phyloP scores from a whole-genome alignment of 2,329 filamentous ascomycete genomes.

The Xylaria sp. region DNA sequence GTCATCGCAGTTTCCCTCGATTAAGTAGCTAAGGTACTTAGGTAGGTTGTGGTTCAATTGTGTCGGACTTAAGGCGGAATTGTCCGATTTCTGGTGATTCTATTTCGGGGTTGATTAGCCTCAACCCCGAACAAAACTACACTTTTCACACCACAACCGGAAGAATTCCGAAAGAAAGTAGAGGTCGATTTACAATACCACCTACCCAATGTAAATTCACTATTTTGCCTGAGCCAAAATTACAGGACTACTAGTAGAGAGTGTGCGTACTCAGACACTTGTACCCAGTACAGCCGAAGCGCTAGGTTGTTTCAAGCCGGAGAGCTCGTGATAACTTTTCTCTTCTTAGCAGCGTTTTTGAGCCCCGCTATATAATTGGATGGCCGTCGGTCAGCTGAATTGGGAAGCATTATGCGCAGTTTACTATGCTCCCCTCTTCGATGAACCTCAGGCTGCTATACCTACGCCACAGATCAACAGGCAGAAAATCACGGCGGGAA shows the following conservation, averaged over 20 bases:
- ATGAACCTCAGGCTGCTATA: no score
- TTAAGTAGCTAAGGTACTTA: background rate
- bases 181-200: background rate
- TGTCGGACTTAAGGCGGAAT: conserved; percentile 15
- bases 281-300: conserved; percentile 5
- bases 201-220: background rate
- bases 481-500: background rate
- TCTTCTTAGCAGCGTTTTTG: conserved; percentile 2
- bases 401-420: conserved; percentile 31
- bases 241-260: no score
- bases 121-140: conserved; percentile 15
- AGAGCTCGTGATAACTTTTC: conserved; percentile 13
- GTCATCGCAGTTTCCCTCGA: no score
- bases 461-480: background rate
- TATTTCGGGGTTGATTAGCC: conserved; percentile 26
- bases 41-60: background rate
- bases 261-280: background rate
- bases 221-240: no score
- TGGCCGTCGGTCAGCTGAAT: conserved; percentile 36
- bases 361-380: conserved; percentile 28
- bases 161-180: conserved; percentile 26
- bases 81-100: conserved; percentile 1
- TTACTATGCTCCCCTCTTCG: background rate
- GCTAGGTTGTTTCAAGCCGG: conserved; percentile 27
- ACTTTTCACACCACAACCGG: conserved; percentile 9